These are phyloP conservation scores for Oryza longistaminata DNA, from an alignment of 176 grass and related monocot genomes.

Conservation along the genomic window DNA sequence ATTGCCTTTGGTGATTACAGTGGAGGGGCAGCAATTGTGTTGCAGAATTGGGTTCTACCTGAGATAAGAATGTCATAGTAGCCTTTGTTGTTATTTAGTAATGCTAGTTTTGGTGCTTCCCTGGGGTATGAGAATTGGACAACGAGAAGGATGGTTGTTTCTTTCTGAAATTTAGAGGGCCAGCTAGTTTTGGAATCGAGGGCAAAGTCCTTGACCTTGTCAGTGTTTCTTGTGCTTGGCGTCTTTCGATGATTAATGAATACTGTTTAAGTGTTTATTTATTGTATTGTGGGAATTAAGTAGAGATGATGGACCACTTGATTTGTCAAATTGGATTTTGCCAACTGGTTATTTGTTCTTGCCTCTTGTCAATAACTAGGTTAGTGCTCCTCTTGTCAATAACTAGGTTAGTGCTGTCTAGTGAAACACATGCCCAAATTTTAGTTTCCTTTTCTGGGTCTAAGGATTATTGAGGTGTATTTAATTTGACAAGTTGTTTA, in stretches of 20 bases:
- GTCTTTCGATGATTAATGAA: neutral
- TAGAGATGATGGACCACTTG: neutral
- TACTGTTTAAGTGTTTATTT: neutral
- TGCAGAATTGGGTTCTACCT: neutral
- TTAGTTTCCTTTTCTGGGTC: neutral
- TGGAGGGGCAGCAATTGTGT: neutral
- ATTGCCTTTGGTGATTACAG: neutral
- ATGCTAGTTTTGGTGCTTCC: constrained; percentile 7
- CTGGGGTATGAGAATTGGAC: neutral
- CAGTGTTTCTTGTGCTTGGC: neutral
- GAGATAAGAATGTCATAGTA: neutral
- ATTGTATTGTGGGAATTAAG: neutral
- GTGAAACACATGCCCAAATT: neutral
- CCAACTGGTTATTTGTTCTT: neutral
- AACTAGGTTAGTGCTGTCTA: neutral
- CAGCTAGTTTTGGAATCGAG: neutral
- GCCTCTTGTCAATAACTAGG: neutral
- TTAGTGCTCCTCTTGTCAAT: neutral
- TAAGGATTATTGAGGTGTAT: neutral
- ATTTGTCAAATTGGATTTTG: constrained; percentile 4
- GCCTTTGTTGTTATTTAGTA: neutral
- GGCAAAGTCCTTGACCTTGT: neutral
- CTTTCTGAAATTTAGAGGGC: neutral
- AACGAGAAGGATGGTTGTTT: neutral
- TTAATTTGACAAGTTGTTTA: neutral